Conservation (phyloP, 352 stramenopile genomes). For the Phytophthora brassicae region DNA sequence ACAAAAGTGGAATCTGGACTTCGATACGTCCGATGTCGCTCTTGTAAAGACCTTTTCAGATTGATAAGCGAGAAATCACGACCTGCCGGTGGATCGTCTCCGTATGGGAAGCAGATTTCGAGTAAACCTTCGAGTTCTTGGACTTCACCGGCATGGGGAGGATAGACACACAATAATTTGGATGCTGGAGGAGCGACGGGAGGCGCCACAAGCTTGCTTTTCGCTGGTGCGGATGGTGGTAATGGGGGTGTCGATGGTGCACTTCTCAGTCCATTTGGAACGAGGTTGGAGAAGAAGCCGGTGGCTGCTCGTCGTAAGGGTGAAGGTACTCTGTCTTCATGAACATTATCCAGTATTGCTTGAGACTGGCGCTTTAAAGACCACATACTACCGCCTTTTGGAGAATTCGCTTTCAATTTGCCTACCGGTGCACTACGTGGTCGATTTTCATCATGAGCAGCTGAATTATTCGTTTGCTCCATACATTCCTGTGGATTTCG, state of each 20-base stretch:
- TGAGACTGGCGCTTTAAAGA: conserved; percentile 30
- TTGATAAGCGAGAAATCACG: conserved; percentile 61
- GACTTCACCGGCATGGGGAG: conserved; percentile 42
- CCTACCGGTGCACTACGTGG: conserved; percentile 13
- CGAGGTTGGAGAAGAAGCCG: conserved; percentile 40
- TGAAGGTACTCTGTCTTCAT: conserved; percentile 29
- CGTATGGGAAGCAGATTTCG: conserved; percentile 80
- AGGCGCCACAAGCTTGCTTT: conserved; percentile 5
- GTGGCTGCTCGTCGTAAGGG: conserved; percentile 27
- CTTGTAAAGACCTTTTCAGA: conserved; percentile 61
- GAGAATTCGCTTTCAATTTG: conserved; percentile 33
- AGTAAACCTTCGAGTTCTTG: conserved; percentile 63
- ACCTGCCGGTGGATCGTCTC: conserved; percentile 37
- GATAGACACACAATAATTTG: conserved; percentile 60
- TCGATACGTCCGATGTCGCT: conserved; percentile 67
- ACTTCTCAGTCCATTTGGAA: conserved; percentile 34
- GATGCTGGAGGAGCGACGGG: conserved; percentile 22
- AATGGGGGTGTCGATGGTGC: conserved; percentile 29
- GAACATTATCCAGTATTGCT: conserved; percentile 30
- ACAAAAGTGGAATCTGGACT: conserved; percentile 72
- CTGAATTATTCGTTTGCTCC: conserved; percentile 21
- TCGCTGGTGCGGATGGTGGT: conserved; percentile 3
- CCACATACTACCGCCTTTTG: conserved; percentile 24
- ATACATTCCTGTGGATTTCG: conserved; percentile 45
- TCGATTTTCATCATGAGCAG: conserved; percentile 19